A percentile compares a stretch with the other conserved stretches of the same genome.
Evolutionary conservation across 768 basidiomycete species (phyloP).

Genomic region (Naganishia onofrii): DNA sequence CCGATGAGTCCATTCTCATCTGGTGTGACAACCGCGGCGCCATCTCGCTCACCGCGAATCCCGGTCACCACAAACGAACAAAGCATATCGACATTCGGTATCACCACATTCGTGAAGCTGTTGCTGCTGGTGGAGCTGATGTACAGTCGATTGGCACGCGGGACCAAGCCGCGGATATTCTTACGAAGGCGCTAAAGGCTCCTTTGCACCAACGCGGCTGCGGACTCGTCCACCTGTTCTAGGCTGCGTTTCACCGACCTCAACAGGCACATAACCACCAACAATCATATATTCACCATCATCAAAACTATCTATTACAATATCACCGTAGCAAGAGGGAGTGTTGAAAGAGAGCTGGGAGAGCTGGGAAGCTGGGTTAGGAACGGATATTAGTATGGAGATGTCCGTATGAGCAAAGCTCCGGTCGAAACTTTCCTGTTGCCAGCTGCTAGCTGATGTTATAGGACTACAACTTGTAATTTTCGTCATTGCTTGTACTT

Average conservation of each 20-base stretch:
- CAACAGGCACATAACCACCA: too few species aligned
- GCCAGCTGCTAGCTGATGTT: not conserved
- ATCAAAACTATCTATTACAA: too few species aligned
- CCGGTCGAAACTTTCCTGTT: not conserved
- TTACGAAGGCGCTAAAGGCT: constrained; percentile 52
- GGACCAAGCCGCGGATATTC: constrained; percentile 54
- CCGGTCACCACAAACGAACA: constrained; percentile 45
- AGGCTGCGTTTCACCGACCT: too few species aligned
- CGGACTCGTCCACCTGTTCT: too few species aligned
- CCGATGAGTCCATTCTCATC: constrained; percentile 11
- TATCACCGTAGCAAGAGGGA: too few species aligned
- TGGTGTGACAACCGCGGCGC: constrained; percentile 55
- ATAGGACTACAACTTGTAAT: too few species aligned
- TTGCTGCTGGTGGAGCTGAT: constrained; percentile 38
- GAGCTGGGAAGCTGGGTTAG: too few species aligned
- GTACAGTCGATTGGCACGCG: constrained; percentile 49
- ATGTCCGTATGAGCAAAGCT: too few species aligned
- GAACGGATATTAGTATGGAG: too few species aligned
- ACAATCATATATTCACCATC: too few species aligned
- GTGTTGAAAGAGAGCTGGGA: too few species aligned
- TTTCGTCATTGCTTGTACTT: too few species aligned
- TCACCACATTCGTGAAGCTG: constrained; percentile 54
- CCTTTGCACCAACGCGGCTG: not conserved
- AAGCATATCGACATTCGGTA: constrained; percentile 57
- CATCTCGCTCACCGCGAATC: constrained; percentile 51